Percentiles rank a stretch among this genome's conserved stretches.
These are phyloP conservation scores for Firmiana major DNA, from an alignment of 345 rosid species.

Conservation along the genomic window DNA sequence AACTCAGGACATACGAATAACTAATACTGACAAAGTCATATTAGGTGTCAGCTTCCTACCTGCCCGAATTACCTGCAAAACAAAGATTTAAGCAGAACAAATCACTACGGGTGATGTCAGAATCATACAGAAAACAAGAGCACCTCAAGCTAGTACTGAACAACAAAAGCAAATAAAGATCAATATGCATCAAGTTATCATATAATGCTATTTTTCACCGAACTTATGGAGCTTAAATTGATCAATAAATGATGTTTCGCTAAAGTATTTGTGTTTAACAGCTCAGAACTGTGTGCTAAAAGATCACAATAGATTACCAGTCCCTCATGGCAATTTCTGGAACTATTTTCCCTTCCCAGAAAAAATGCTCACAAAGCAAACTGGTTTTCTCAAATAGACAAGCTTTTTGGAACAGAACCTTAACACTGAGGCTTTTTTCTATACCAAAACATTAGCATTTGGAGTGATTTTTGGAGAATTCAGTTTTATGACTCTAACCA, in stretches of 20 bases:
- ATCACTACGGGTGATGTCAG: neutral
- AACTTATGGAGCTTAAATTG: too few relatives aligned
- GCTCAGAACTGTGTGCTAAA: neutral
- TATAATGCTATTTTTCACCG: neutral
- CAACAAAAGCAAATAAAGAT: neutral
- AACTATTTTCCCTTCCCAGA: too few relatives aligned
- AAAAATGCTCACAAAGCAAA: too few relatives aligned
- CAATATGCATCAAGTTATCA: neutral
- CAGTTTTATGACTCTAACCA: neutral
- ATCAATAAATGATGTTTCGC: neutral
- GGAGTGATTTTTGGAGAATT: neutral
- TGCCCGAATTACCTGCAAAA: neutral
- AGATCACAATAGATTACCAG: too few relatives aligned
- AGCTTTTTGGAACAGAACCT: too few relatives aligned
- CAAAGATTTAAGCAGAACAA: neutral
- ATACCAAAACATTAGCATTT: too few relatives aligned
- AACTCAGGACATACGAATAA: neutral
- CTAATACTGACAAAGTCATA: neutral
- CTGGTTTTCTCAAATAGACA: too few relatives aligned
- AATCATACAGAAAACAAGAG: neutral
- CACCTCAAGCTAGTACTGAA: neutral
- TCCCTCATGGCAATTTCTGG: too few relatives aligned
- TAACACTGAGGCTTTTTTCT: too few relatives aligned
- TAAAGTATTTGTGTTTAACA: too few relatives aligned
- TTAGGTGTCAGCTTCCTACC: neutral